These are phyloP conservation scores for Parathielavia hyrcaniae DNA, from an alignment of 495 filamentous ascomycete genomes.

Conservation along the genomic window DNA sequence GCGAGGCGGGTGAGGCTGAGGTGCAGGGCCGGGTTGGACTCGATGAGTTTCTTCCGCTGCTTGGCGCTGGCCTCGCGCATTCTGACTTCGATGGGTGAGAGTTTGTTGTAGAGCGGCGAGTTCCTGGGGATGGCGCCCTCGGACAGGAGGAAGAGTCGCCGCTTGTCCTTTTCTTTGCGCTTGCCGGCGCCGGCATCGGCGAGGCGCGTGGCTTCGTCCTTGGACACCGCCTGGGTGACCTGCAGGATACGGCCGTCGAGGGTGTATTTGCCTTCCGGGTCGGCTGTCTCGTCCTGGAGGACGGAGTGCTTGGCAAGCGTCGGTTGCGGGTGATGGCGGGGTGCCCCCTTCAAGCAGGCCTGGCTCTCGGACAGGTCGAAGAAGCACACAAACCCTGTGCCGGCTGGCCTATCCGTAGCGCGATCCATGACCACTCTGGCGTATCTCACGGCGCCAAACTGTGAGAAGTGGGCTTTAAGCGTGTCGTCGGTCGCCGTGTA, in stretches of 20 bases:
- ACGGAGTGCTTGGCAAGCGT: constrained; percentile 61
- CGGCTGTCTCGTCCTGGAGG: constrained; percentile 71
- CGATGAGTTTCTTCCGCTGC: constrained; percentile 83
- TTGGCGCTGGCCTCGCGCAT: constrained; percentile 82
- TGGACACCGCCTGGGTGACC: constrained; percentile 75
- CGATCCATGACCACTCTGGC: constrained; percentile 82
- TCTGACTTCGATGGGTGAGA: constrained; percentile 73
- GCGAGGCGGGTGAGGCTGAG: constrained; percentile 89
- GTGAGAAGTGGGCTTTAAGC: constrained; percentile 72
- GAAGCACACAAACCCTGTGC: constrained; percentile 94
- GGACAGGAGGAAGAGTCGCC: constrained; percentile 80
- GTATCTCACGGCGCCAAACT: constrained; percentile 81
- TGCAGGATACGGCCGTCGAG: constrained; percentile 83
- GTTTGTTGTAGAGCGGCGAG: constrained; percentile 64
- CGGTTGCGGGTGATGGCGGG: constrained; percentile 46
- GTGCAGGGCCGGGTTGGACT: constrained; percentile 83
- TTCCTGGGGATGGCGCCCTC: constrained; percentile 74
- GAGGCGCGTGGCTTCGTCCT: constrained; percentile 66
- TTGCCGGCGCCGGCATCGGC: constrained; percentile 60
- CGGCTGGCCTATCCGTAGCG: constrained; percentile 75
- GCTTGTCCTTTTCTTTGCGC: constrained; percentile 76
- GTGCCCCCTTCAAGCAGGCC: constrained; percentile 66
- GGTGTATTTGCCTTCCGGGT: constrained; percentile 76
- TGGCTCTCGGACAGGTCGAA: constrained; percentile 65
- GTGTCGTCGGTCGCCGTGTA: constrained; percentile 75